phyloP scores from a whole-genome alignment of 306 rosid genomes.

The Vigna radiata region DNA sequence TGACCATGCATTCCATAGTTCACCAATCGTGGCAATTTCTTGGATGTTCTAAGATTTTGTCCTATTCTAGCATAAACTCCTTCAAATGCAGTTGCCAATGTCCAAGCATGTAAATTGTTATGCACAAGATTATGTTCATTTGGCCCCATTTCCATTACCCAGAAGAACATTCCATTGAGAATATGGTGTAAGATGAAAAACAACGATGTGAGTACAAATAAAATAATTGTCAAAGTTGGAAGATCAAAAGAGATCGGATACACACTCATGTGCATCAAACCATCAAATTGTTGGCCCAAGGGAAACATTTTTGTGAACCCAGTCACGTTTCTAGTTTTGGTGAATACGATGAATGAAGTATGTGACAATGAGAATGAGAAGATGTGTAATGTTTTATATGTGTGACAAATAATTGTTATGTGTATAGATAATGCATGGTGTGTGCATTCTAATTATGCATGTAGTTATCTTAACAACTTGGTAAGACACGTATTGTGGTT shows the following conservation, averaged over 20 bases:
- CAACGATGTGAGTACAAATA: conserved; percentile 18
- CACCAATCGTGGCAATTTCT: conserved; percentile 60
- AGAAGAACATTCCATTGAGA: conserved; percentile 43
- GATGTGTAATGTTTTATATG: neutral
- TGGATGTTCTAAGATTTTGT: conserved; percentile 46
- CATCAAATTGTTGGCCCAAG: conserved; percentile 22
- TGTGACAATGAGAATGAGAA: conserved; percentile 7
- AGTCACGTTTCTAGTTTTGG: conserved; percentile 20
- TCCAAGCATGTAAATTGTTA: conserved; percentile 40
- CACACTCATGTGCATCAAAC: conserved; percentile 24
- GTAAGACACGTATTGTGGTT: neutral
- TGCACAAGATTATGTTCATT: conserved; percentile 18
- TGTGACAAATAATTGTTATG: neutral
- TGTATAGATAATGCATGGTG: neutral
- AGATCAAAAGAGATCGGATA: conserved; percentile 26
- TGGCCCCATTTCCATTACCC: conserved; percentile 43
- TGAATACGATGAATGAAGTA: conserved; percentile 12
- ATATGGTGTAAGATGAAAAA: conserved; percentile 49
- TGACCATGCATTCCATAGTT: conserved; percentile 50
- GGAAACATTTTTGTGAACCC: conserved; percentile 44
- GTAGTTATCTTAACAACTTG: neutral
- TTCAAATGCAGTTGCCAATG: conserved; percentile 22
- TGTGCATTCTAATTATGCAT: conserved; percentile 38
- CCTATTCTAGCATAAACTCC: conserved; percentile 48
- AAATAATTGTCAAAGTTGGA: conserved; percentile 6